Evolutionary conservation across 2,329 filamentous ascomycete species (phyloP), one percentile per base, ranked within the genome.

Genomic region (Pezicula carpinea): DNA sequence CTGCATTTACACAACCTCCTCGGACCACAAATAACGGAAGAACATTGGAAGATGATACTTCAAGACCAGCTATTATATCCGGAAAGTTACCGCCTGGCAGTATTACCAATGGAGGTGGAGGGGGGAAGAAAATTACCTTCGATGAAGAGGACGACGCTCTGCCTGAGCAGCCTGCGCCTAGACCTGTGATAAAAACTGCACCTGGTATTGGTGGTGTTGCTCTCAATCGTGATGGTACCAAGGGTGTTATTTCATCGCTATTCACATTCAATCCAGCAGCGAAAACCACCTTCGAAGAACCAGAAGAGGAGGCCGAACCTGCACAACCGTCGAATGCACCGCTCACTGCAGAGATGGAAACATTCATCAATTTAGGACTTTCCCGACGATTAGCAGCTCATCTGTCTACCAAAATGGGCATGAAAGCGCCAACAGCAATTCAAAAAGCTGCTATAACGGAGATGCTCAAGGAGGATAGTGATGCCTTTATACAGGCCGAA

Each of bases 401-500:
- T 66, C 72, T 99, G 21, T 76, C 89, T 5, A 82, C 82, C 38
- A 97, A 96, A 68, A 82, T 99, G 66, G 79, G 85, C 47, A 78
- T 99, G 64, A 93, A 91, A 63, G 87, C 89, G 0, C 93, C 93
- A 5, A 99, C 93, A 0, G 89, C 89, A 0, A 96, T 99, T 63
- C 93, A 99, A 69, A 91, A 91, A 59, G 89, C 88, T 52, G 86
- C 92, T 1, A 84, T 99, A 33, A 77, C 87, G 35, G 84, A 93
- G 58, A 70, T 99, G 51, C 69, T 95, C 38, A 83, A 83, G 35
- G 84, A 86, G 44, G 87, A 95, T 58, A 83, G 80, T 39, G 93
- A 99, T 71, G 91, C 91, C 2, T 99, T 99, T 60, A 85, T 99
- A 29, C 93, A 97, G 65, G 95, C 93, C 3, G 87, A 99, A 69